Evolutionary conservation across 2,329 filamentous ascomycete genomes (phyloP).

Genomic region (Pseudopyricularia javanii): DNA sequence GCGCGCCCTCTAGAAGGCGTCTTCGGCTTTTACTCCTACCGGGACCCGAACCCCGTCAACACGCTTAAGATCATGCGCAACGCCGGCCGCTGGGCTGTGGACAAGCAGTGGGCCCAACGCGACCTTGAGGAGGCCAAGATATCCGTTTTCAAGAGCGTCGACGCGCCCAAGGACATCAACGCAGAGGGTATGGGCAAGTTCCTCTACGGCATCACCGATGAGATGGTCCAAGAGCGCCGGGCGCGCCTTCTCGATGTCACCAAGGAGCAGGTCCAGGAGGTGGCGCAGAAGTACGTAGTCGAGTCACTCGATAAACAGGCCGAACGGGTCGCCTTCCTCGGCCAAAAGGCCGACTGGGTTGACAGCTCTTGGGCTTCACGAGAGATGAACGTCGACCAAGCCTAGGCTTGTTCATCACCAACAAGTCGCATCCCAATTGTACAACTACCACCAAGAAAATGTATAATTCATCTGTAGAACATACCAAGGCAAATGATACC

Average conservation of each 20-base stretch:
- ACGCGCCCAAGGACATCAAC: constrained; percentile 79
- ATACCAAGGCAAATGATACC: not conserved
- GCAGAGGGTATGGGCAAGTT: constrained; percentile 81
- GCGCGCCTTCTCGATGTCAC: constrained; percentile 80
- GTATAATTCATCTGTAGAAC: not conserved
- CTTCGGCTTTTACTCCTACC: constrained; percentile 94
- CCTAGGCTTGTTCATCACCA: not conserved
- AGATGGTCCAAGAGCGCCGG: constrained; percentile 77
- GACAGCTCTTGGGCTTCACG: constrained; percentile 61
- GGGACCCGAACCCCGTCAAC: constrained; percentile 88
- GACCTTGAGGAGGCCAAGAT: constrained; percentile 96
- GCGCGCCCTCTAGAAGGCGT: constrained; percentile 67
- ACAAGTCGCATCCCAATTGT: not conserved
- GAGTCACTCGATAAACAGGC: constrained; percentile 46
- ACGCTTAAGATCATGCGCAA: constrained; percentile 74
- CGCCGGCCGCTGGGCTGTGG: constrained; percentile 70
- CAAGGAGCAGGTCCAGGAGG: constrained; percentile 65
- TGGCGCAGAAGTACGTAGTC: constrained; percentile 72
- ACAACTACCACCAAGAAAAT: not conserved
- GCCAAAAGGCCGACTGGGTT: constrained; percentile 71
- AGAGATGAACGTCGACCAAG: constrained; percentile 55
- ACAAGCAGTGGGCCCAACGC: constrained; percentile 67
- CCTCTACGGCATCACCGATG: constrained; percentile 70
- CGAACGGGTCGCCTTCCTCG: constrained; percentile 62
- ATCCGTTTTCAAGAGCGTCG: constrained; percentile 81